phyloP scores from a whole-genome alignment of 805 yeast species.

The Lipomyces kockii region DNA sequence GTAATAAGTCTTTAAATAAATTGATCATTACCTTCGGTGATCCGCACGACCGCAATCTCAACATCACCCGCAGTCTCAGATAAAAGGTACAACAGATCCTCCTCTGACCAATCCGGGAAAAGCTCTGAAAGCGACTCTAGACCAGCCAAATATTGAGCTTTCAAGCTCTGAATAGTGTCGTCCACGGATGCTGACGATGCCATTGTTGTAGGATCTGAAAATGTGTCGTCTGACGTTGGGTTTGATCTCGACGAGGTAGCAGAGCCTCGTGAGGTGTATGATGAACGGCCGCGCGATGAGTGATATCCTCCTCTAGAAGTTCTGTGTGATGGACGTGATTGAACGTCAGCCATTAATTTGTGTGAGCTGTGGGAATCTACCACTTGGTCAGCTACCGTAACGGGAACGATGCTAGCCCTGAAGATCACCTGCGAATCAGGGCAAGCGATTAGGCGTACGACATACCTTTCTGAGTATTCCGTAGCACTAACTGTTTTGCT shows the following conservation, averaged over 20 bases:
- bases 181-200: conserved; percentile 33
- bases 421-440: not conserved
- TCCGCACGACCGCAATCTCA: conserved; percentile 80
- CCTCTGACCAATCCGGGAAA: conserved; percentile 93
- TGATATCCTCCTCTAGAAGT: conserved; percentile 37
- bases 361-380: not conserved
- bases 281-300: conserved; percentile 30
- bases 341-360: conserved; percentile 30
- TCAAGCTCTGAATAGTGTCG: conserved; percentile 44
- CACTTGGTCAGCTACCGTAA: not conserved
- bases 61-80: conserved; percentile 73
- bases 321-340: conserved; percentile 26
- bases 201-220: conserved; percentile 13
- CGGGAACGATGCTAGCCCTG: not conserved
- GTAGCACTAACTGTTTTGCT: conserved; percentile 4
- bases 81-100: conserved; percentile 77
- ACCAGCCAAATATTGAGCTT: conserved; percentile 43
- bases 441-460: not conserved
- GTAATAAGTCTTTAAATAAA: conserved; percentile 3
- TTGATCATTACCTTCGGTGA: conserved; percentile 62
- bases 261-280: conserved; percentile 14
- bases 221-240: conserved; percentile 9
- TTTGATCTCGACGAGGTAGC: conserved; percentile 23
- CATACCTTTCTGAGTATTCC: conserved; percentile 4
- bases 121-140: conserved; percentile 71